Evolutionary conservation across 1,139 yeast genomes (phyloP).

Genomic region (Saccharomyces hybrid): DNA sequence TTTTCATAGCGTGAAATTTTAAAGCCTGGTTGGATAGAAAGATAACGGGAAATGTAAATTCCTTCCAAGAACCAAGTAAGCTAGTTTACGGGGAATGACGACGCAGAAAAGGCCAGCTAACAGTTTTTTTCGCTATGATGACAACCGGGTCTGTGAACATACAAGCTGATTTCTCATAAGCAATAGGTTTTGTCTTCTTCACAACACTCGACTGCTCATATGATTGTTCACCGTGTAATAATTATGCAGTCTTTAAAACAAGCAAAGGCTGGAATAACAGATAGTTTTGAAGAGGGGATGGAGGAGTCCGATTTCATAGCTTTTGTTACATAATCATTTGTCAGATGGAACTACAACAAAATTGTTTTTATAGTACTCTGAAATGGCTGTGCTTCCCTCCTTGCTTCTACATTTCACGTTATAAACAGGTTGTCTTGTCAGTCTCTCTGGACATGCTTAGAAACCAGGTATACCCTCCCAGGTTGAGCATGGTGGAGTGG

Average conservation of each 20-base stretch:
- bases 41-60: no score
- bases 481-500: background rate
- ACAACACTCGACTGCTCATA: background rate
- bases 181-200: background rate
- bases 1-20: no score
- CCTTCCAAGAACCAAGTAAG: no score
- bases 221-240: background rate
- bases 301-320: background rate
- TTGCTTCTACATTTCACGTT: no score
- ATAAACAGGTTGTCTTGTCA: no score
- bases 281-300: background rate
- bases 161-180: background rate
- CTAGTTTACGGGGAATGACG: no score
- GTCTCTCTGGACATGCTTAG: no score
- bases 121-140: no score
- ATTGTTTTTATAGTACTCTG: background rate
- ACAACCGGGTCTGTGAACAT: background rate
- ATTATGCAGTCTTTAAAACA: no score
- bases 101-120: no score
- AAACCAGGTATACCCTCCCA: no score
- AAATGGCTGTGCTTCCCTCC: background rate
- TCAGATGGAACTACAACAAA: background rate
- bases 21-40: no score
- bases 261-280: background rate
- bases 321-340: background rate